A percentile compares a stretch with the other conserved stretches of the same genome.
Conservation (phyloP, 1,284 basidiomycete genomes). For the Leucoagaricus sp. region DNA sequence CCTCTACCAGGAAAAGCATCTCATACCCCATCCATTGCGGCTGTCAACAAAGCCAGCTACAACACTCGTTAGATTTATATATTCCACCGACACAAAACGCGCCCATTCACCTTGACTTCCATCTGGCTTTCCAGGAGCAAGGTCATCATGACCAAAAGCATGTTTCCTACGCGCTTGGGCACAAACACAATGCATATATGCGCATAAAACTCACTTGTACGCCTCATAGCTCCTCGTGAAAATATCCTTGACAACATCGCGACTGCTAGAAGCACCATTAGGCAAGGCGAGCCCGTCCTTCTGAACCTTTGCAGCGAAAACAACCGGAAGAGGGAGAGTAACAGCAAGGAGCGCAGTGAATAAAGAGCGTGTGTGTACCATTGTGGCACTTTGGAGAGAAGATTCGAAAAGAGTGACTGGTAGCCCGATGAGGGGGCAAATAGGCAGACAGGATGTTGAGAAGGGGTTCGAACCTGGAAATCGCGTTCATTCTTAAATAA, state of each 20-base stretch:
- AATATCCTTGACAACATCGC: conserved; percentile 56
- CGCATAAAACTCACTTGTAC: conserved; percentile 48
- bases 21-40: conserved; percentile 64
- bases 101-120: conserved; percentile 34
- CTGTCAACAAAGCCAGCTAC: conserved; percentile 45
- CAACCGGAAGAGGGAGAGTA: conserved; percentile 7
- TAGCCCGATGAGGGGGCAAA: background rate
- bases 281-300: conserved; percentile 45
- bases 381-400: background rate
- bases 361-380: no score
- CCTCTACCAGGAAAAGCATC: background rate
- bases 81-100: background rate
- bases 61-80: background rate
- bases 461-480: no score
- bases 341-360: no score
- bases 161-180: conserved; percentile 40
- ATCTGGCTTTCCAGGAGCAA: conserved; percentile 57
- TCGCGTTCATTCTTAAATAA: no score
- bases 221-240: conserved; percentile 58
- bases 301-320: conserved; percentile 41
- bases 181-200: background rate
- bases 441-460: background rate
- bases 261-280: conserved; percentile 27
- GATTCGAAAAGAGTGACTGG: background rate
- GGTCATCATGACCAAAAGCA: conserved; percentile 67